phyloP scores from a whole-genome alignment of 805 yeast genomes.

The Yamadazyma philogaea region DNA sequence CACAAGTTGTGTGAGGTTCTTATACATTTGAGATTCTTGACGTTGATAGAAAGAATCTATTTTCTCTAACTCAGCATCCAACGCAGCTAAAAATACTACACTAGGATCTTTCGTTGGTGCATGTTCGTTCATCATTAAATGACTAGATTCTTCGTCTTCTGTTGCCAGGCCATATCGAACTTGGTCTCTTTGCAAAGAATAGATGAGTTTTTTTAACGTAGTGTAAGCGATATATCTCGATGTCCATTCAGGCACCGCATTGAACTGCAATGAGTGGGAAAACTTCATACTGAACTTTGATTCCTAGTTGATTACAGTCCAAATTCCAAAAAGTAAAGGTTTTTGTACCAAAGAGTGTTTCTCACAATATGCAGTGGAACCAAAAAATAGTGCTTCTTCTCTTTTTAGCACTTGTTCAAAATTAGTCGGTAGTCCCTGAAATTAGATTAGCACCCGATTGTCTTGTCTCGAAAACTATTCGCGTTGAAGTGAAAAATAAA shows the following conservation, averaged over 20 bases:
- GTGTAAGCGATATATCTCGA: conserved; percentile 89
- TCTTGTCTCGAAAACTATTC: no score
- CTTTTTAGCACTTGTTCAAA: neutral
- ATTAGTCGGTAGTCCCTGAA: neutral
- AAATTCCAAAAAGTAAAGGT: no score
- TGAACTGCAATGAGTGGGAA: conserved; percentile 90
- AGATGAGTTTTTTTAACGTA: conserved; percentile 78
- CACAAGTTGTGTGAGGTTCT: conserved; percentile 53
- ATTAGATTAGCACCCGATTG: neutral
- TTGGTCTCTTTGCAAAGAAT: conserved; percentile 70
- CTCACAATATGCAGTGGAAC: no score
- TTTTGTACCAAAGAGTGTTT: no score
- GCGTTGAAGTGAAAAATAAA: neutral
- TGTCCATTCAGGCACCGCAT: conserved; percentile 98
- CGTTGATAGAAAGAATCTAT: conserved; percentile 70
- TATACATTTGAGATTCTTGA: conserved; percentile 59
- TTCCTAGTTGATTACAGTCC: neutral
- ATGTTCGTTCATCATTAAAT: conserved; percentile 29
- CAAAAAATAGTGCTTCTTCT: no score
- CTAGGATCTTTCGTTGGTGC: conserved; percentile 44
- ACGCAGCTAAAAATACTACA: conserved; percentile 60
- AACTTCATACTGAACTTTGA: conserved; percentile 69
- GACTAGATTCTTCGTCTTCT: conserved; percentile 32
- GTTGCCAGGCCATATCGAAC: conserved; percentile 24
- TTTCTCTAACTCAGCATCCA: conserved; percentile 73